phyloP scores from a whole-genome alignment of 2,329 filamentous ascomycete genomes.

The Neopestalotiopsis sp. region DNA sequence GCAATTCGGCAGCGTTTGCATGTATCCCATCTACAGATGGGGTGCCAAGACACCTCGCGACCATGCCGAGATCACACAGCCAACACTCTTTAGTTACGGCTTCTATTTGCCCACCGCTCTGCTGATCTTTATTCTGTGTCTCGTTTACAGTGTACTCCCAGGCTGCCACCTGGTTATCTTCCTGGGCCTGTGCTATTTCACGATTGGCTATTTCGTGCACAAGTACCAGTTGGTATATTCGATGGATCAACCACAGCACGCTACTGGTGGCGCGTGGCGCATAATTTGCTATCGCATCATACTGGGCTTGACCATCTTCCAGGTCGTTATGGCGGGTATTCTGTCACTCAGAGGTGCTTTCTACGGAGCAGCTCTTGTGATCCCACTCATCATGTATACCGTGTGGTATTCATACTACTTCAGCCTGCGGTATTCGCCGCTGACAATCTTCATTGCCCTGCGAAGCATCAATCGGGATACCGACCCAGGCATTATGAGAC shows the following conservation, averaged over 20 bases:
- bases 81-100: constrained; percentile 91
- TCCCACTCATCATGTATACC: constrained; percentile 79
- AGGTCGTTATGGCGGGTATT: constrained; percentile 88
- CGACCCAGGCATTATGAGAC: constrained; percentile 48
- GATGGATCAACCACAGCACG: constrained; percentile 96
- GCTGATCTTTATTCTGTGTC: constrained; percentile 91
- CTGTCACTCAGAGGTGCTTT: constrained; percentile 78
- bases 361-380: constrained; percentile 72
- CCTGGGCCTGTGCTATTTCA: constrained; percentile 83
- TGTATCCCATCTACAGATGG: constrained; percentile 82
- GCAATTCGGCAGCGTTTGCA: constrained; percentile 82
- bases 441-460: constrained; percentile 92
- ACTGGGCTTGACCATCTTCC: constrained; percentile 85
- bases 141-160: constrained; percentile 89
- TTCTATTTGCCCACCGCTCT: constrained; percentile 94
- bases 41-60: constrained; percentile 88
- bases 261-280: constrained; percentile 91
- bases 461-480: constrained; percentile 77
- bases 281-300: constrained; percentile 95
- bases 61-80: constrained; percentile 79
- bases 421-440: constrained; percentile 78
- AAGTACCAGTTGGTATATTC: constrained; percentile 98
- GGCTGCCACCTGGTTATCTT: constrained; percentile 82
- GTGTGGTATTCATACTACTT: constrained; percentile 92
- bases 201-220: constrained; percentile 86